A percentile compares a stretch with the other conserved stretches of the same genome.
Conservation (phyloP, 768 basidiomycete genomes). For the Pleurotus eryngii region DNA sequence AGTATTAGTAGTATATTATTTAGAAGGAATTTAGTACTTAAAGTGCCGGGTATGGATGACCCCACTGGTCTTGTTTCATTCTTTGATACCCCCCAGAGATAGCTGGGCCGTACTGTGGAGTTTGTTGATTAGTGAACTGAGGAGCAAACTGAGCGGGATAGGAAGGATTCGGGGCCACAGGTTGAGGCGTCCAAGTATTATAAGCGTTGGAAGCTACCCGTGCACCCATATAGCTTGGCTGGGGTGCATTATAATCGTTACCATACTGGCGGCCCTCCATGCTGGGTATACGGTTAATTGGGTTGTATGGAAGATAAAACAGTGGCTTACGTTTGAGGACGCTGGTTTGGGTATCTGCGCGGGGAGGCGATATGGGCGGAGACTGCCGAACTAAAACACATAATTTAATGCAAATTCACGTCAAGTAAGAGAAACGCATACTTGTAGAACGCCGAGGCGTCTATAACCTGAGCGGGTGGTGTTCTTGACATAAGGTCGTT, state of each 20-base stretch:
- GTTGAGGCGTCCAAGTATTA: neutral
- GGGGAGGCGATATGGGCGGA: slow-evolving; percentile 13
- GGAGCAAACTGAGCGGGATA: neutral
- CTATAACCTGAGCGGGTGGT: slow-evolving; percentile 13
- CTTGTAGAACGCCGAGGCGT: slow-evolving; percentile 55
- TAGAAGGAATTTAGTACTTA: neutral
- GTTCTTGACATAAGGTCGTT: slow-evolving; percentile 8
- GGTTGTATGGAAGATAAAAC: neutral
- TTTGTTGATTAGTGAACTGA: neutral
- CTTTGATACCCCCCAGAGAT: neutral
- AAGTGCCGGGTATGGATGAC: neutral
- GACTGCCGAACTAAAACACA: slow-evolving; percentile 38
- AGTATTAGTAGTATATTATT: no score
- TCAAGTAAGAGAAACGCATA: slow-evolving; percentile 20
- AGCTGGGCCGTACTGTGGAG: neutral
- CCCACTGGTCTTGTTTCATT: neutral
- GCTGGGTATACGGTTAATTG: neutral
- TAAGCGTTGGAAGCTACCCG: neutral
- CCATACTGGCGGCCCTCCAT: slow-evolving; percentile 1
- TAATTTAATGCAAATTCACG: neutral
- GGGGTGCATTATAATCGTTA: neutral
- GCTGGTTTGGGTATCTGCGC: neutral
- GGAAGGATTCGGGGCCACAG: neutral
- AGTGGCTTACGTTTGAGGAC: neutral
- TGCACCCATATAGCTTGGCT: neutral